Evolutionary conservation across 1,284 basidiomycete genomes (phyloP).

Genomic region (Malassezia pachydermatis): DNA sequence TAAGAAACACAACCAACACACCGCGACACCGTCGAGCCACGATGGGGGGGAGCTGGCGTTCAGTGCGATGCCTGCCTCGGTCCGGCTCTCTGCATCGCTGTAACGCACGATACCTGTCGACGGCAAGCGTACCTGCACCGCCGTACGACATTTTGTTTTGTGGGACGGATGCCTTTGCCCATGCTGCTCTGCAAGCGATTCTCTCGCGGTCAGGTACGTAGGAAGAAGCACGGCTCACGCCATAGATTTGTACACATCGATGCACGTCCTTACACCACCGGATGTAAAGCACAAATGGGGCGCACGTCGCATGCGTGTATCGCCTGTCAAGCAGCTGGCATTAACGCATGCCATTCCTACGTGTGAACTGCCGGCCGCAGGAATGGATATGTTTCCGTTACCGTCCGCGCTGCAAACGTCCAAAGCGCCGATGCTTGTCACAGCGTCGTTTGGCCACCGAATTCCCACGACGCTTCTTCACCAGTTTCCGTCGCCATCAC

Average conservation of each 20-base stretch:
- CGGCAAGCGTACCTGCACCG: conserved; percentile 1
- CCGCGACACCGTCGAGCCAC: too few species aligned
- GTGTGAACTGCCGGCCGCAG: conserved; percentile 19
- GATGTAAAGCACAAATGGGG: conserved; percentile 44
- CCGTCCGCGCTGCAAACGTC: conserved; percentile 14
- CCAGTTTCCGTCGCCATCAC: conserved; percentile 56
- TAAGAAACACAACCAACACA: too few species aligned
- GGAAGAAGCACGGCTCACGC: too few species aligned
- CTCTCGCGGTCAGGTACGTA: neutral
- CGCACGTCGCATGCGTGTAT: conserved; percentile 29
- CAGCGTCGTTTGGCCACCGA: conserved; percentile 85
- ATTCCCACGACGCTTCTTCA: conserved; percentile 60
- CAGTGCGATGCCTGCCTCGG: too few species aligned
- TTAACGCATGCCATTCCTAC: conserved; percentile 16
- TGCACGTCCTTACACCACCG: conserved; percentile 58
- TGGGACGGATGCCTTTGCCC: conserved; percentile 39
- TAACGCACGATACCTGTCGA: neutral
- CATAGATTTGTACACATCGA: conserved; percentile 27
- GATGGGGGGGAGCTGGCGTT: too few species aligned
- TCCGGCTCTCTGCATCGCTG: neutral
- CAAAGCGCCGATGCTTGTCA: conserved; percentile 57
- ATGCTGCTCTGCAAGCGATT: conserved; percentile 18
- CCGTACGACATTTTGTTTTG: conserved; percentile 45
- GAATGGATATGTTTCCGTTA: conserved; percentile 18
- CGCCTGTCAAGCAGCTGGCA: conserved; percentile 33